Base-by-base conservation (phyloP, 805 yeast species). In the Scheffersomyces stipitis region DNA sequence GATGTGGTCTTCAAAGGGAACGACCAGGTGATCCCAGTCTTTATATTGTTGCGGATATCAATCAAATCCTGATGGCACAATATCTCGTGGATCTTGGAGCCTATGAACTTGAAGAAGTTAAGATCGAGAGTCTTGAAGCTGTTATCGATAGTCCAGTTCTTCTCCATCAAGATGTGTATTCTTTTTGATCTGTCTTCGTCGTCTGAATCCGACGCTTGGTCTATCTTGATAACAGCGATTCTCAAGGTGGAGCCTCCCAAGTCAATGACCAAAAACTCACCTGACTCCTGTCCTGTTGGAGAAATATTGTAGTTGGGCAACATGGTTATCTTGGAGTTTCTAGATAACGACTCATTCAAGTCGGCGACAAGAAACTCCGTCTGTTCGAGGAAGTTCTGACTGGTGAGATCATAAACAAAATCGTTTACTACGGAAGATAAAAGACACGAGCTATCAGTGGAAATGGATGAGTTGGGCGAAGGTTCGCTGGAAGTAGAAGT, bases 221-320 rank as follows among this genome's bases (percentile, higher is more conserved):
- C 54, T n/a, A 69, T 62, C 15, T 51, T 38, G 8, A 69, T 56
- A 22, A 67, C 63, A 2, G 73, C 64, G 3, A 71, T 56, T 23
- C 81, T 59, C 15, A 77, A 52, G 1, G 81, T 77, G 1, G 78
- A 71, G 2, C 83, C 83, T 4, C 83, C 83, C 33, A 78, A 54
- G 43, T 78, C 83, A n/a, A 78, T 58, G 15, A 62, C 74, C 51
- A 69, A 62, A 56, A 41, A 74, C 27, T 65, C 56, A 18, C 73
- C 73, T 29, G 36, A 34, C 41, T 64, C 62, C 14, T 49, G 30
- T 5, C 74, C 74, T 2, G 67, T 56, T 22, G 73, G 71, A 26
- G 41, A 41, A 27, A 67, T 64, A 39, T 62, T 58, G 44, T 50
- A 60, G 45, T 63, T 66, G 22, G 74, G 71, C 23, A 68, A 56